These are phyloP conservation scores for Excoecaria agallocha DNA, from an alignment of 345 rosid species.

Conservation along the genomic window DNA sequence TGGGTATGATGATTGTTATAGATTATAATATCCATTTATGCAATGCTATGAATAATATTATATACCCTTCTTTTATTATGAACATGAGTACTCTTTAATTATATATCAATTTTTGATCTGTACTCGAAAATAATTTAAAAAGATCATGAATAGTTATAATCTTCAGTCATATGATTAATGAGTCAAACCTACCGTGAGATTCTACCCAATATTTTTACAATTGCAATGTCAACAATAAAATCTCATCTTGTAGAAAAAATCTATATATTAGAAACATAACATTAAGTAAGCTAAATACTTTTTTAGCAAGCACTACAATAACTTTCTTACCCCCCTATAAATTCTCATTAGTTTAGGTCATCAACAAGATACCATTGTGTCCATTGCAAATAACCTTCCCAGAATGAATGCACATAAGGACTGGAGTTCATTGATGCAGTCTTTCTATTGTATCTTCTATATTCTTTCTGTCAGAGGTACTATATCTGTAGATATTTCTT, in stretches of 20 bases:
- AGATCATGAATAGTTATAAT: neutral
- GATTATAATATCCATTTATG: too few relatives aligned
- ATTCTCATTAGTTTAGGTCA: too few relatives aligned
- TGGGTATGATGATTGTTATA: too few relatives aligned
- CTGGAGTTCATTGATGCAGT: neutral
- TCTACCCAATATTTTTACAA: neutral
- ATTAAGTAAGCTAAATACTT: neutral
- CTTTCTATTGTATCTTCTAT: neutral
- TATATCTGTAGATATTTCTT: neutral
- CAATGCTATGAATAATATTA: too few relatives aligned
- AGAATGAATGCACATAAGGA: neutral
- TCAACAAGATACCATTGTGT: neutral
- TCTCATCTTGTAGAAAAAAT: neutral
- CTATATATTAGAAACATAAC: neutral
- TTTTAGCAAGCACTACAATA: neutral
- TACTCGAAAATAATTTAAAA: neutral
- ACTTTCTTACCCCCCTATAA: too few relatives aligned
- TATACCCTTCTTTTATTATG: too few relatives aligned
- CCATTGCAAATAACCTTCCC: neutral
- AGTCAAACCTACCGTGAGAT: neutral
- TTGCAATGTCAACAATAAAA: neutral
- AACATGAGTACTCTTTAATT: too few relatives aligned
- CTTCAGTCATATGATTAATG: neutral
- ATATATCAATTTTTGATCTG: too few relatives aligned
- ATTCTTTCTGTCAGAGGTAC: neutral